phyloP scores from a whole-genome alignment of 2,329 filamentous ascomycete genomes.

The Cladosporium sp. region DNA sequence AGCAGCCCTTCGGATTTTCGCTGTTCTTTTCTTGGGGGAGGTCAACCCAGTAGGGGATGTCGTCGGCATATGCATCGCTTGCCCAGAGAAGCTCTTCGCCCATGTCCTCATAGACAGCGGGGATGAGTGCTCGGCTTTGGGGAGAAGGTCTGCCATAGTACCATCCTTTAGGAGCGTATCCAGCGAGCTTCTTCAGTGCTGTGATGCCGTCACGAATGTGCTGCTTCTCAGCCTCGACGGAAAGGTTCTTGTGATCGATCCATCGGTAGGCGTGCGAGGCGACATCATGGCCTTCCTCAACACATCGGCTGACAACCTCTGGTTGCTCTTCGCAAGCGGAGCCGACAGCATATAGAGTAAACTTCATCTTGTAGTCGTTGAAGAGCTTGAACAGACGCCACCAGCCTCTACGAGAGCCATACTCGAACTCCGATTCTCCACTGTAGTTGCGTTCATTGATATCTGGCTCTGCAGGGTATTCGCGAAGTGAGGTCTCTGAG shows the following conservation, averaged over 20 bases:
- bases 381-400: conserved; percentile 54
- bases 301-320: conserved; percentile 48
- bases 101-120: conserved; percentile 55
- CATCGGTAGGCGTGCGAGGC: conserved; percentile 54
- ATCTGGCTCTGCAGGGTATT: conserved; percentile 34
- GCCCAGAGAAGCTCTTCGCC: conserved; percentile 53
- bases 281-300: conserved; percentile 53
- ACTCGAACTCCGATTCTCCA: conserved; percentile 54
- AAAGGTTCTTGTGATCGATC: conserved; percentile 52
- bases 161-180: conserved; percentile 52
- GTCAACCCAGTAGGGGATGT: conserved; percentile 58
- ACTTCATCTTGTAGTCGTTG: conserved; percentile 51
- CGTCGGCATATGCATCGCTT: conserved; percentile 56
- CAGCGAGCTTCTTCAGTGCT: conserved; percentile 44
- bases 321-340: conserved; percentile 52
- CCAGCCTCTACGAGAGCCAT: conserved; percentile 51
- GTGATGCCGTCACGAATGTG: conserved; percentile 48
- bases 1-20: conserved; percentile 46
- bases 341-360: conserved; percentile 54
- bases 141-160: conserved; percentile 53
- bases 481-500: conserved; percentile 41
- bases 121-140: conserved; percentile 49
- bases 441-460: conserved; percentile 43
- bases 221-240: conserved; percentile 49
- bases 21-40: conserved; percentile 48